These are phyloP conservation scores for Aphanomyces stellatus DNA, from an alignment of 352 stramenopile species.

Conservation along the genomic window DNA sequence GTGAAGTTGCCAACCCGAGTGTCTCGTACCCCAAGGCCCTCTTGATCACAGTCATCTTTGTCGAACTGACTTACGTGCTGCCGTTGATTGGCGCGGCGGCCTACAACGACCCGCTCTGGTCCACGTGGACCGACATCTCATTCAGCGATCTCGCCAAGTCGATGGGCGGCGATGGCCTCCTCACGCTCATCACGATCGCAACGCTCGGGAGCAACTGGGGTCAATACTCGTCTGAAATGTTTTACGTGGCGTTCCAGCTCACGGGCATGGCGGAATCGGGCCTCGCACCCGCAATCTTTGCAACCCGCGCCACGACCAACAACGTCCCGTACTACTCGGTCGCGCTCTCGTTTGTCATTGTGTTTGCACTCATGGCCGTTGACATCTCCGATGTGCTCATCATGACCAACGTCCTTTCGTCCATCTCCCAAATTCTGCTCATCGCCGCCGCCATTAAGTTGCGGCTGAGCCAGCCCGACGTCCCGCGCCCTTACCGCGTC, in stretches of 20 bases:
- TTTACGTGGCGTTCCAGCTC: slow-evolving; percentile 84
- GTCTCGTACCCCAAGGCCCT: slow-evolving; percentile 82
- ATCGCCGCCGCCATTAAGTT: slow-evolving; percentile 86
- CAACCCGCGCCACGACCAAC: slow-evolving; percentile 36
- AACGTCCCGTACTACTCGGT: slow-evolving; percentile 33
- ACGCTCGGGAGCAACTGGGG: slow-evolving; percentile 84
- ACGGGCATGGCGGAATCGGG: slow-evolving; percentile 71
- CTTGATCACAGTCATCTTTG: slow-evolving; percentile 57
- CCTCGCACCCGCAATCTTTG: slow-evolving; percentile 74
- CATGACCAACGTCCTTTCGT: slow-evolving; percentile 88
- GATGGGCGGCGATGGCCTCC: slow-evolving; percentile 69
- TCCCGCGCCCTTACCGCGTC: slow-evolving; percentile 45
- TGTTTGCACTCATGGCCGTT: slow-evolving; percentile 35
- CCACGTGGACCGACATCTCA: slow-evolving; percentile 86
- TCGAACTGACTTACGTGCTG: slow-evolving; percentile 78
- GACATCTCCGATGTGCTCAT: slow-evolving; percentile 68
- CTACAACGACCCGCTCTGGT: slow-evolving; percentile 47
- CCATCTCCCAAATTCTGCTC: slow-evolving; percentile 78
- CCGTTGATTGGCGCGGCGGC: slow-evolving; percentile 79
- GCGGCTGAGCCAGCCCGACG: slow-evolving; percentile 48
- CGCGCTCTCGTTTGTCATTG: slow-evolving; percentile 28
- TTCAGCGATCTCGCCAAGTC: slow-evolving; percentile 80
- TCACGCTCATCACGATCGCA: slow-evolving; percentile 84
- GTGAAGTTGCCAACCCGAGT: slow-evolving; percentile 80
- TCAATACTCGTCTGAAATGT: slow-evolving; percentile 90